Conservation (phyloP, 2,329 filamentous ascomycete species). For the Aspergillus phoenicis region DNA sequence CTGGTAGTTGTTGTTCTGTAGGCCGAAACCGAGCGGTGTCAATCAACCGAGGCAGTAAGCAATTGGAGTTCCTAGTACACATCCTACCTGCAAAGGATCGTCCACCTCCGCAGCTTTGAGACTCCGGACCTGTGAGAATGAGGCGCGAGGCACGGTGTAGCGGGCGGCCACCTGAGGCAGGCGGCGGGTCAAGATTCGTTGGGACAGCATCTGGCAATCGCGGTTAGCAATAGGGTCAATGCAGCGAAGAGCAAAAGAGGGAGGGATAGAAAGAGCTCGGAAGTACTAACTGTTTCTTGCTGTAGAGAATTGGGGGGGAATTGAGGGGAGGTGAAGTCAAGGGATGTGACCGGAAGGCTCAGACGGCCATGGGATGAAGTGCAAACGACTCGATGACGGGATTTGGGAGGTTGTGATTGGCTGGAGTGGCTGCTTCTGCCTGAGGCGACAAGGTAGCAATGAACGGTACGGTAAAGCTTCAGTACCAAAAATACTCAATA, state of each 20-base stretch:
- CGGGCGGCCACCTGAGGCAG: slow-evolving; percentile 44
- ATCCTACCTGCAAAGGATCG: slow-evolving; percentile 48
- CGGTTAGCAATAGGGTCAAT: slow-evolving; percentile 26
- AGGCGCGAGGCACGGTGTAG: slow-evolving; percentile 42
- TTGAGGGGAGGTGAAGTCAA: slow-evolving; percentile 13
- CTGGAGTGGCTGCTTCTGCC: slow-evolving; percentile 22
- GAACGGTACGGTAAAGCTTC: slow-evolving; percentile 12
- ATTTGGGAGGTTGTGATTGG: slow-evolving; percentile 30
- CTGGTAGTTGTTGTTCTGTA: slow-evolving; percentile 51
- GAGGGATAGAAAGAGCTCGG: not conserved
- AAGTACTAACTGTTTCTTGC: slow-evolving; percentile 32
- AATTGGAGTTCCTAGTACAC: not conserved
- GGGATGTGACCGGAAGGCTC: slow-evolving; percentile 23
- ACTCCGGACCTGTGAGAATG: slow-evolving; percentile 45
- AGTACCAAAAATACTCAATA: too few relatives aligned
- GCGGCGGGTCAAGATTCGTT: slow-evolving; percentile 47
- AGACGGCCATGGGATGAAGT: slow-evolving; percentile 26
- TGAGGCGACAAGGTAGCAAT: slow-evolving; percentile 13
- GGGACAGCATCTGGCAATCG: slow-evolving; percentile 46
- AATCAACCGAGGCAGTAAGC: slow-evolving; percentile 14
- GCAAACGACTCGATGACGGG: slow-evolving; percentile 21
- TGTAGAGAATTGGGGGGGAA: slow-evolving; percentile 18
- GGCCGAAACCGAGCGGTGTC: slow-evolving; percentile 19
- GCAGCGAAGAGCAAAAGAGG: not conserved
- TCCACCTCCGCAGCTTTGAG: slow-evolving; percentile 44